Evolutionary conservation across 495 filamentous ascomycete species (phyloP).

Genomic region (Penicillium steckii): DNA sequence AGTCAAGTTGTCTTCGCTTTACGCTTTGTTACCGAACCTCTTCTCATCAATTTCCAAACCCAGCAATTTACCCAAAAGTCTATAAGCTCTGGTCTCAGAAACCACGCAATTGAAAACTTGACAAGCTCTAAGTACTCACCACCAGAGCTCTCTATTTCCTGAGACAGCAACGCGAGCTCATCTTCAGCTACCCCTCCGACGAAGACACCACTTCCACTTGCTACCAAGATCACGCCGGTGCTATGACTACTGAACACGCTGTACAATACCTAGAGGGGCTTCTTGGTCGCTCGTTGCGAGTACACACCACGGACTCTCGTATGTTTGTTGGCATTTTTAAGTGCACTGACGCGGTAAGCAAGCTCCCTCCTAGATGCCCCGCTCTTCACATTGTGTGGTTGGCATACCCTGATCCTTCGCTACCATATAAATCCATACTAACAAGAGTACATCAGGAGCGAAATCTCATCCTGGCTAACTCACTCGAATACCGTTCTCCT

Average conservation of each 20-base stretch:
- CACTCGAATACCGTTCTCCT: conserved; percentile 83
- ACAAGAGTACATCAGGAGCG: conserved; percentile 50
- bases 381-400: background rate
- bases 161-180: background rate
- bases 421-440: conserved; percentile 1
- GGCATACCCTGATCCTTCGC: background rate
- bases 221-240: background rate
- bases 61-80: background rate
- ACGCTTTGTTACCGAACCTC: background rate
- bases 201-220: background rate
- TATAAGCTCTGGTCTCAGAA: background rate
- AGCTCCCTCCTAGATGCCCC: background rate
- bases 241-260: conserved; percentile 43
- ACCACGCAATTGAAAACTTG: too few species aligned
- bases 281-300: conserved; percentile 59
- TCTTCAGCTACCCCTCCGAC: background rate
- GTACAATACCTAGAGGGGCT: conserved; percentile 45
- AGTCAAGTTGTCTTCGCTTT: background rate
- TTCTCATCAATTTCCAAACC: background rate
- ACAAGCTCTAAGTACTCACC: too few species aligned
- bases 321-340: conserved; percentile 91
- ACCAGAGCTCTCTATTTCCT: too few species aligned
- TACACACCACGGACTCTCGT: conserved; percentile 79
- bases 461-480: conserved; percentile 82
- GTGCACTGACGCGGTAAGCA: conserved; percentile 83